A percentile compares a stretch with the other conserved stretches of the same genome.
These are phyloP conservation scores for Pelargonium australe DNA, from an alignment of 441 rosid species.

Conservation along the genomic window DNA sequence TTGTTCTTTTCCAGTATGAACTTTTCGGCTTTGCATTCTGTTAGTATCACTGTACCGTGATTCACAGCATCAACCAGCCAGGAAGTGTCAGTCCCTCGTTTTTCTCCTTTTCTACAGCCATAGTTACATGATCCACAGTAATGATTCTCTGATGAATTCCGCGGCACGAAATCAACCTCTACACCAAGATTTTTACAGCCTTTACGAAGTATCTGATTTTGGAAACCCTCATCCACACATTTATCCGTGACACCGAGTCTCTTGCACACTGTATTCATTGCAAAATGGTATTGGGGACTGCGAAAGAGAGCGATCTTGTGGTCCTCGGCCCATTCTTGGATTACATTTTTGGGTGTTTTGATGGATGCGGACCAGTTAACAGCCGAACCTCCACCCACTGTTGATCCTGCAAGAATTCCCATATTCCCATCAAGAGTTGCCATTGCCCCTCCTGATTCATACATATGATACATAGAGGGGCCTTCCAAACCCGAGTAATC, in stretches of 20 bases:
- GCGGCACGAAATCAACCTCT: constrained; percentile 38
- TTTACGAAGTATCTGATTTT: constrained; percentile 63
- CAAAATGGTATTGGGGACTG: constrained; percentile 41
- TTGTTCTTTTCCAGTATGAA: constrained; percentile 40
- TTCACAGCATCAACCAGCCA: constrained; percentile 82
- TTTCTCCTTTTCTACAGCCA: constrained; percentile 77
- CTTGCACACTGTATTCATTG: constrained; percentile 61
- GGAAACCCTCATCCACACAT: constrained; percentile 56
- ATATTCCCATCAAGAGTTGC: constrained; percentile 14
- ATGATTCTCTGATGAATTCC: constrained; percentile 75
- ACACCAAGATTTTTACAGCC: constrained; percentile 71
- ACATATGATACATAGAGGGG: constrained; percentile 31
- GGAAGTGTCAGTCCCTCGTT: constrained; percentile 66
- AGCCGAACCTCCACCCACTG: constrained; percentile 15
- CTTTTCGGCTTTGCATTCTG: constrained; percentile 78
- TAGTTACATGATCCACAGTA: constrained; percentile 77
- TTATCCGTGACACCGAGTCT: constrained; percentile 68
- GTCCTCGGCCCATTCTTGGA: constrained; percentile 65
- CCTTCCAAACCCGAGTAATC: constrained; percentile 70
- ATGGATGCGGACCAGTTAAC: constrained; percentile 16
- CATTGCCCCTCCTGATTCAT: constrained; percentile 3
- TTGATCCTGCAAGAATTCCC: constrained; percentile 15
- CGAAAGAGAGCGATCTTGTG: constrained; percentile 40
- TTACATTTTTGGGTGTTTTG: constrained; percentile 21
- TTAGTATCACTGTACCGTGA: constrained; percentile 57